Conservation (phyloP, 1,284 basidiomycete genomes). For the Pseudozyma pruni region DNA sequence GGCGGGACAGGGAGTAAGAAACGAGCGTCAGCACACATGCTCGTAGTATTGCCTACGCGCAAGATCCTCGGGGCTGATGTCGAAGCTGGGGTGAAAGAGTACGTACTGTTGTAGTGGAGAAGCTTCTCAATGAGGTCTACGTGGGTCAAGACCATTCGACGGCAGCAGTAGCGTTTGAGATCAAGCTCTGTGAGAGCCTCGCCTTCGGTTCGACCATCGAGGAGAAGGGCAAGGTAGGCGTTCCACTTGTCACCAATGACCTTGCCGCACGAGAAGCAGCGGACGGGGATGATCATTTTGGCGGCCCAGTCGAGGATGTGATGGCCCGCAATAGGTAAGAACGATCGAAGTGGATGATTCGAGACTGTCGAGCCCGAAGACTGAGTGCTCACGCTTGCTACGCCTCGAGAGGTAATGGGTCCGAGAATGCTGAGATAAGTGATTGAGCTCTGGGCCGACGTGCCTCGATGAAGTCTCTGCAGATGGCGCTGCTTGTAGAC, state of each 20-base stretch:
- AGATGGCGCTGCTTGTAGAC: too few species aligned
- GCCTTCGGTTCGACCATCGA: constrained; percentile 71
- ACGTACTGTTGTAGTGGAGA: constrained; percentile 92
- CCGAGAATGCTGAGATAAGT: too few species aligned
- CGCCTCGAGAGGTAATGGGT: too few species aligned
- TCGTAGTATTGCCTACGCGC: too few species aligned
- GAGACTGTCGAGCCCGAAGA: too few species aligned
- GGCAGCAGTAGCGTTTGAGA: constrained; percentile 93
- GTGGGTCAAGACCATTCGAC: constrained; percentile 96
- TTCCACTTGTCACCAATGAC: constrained; percentile 68
- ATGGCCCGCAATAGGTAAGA: constrained; percentile 15
- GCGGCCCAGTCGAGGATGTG: constrained; percentile 1
- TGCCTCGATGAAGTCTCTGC: too few species aligned
- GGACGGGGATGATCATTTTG: constrained; percentile 63
- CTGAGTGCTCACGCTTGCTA: too few species aligned
- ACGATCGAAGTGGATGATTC: not conserved
- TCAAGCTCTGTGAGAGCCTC: constrained; percentile 92
- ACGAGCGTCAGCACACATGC: not conserved
- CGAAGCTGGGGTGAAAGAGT: not conserved
- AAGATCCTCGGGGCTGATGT: too few species aligned
- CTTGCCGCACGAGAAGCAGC: constrained; percentile 68
- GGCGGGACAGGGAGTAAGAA: not conserved
- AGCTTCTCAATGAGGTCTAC: constrained; percentile 97
- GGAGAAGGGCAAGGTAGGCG: constrained; percentile 64
- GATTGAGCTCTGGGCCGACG: too few species aligned